Evolutionary conservation across 345 rosid species (phyloP).

Genomic region (Citrus sinensis): DNA sequence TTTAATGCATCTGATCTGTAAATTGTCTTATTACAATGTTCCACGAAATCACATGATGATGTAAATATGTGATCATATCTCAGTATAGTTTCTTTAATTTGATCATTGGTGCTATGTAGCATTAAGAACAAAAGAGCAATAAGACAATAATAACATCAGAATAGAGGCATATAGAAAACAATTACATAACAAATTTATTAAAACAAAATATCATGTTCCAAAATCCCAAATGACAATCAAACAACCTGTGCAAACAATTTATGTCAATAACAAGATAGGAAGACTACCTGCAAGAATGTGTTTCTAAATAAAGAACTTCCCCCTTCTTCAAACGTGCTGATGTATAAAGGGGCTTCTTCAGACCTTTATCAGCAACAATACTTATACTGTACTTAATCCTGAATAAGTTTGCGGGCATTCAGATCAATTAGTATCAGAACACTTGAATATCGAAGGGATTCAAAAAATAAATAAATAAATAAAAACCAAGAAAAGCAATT

Average conservation of each 20-base stretch:
- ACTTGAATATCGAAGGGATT: background rate
- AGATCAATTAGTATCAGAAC: conserved; percentile 1
- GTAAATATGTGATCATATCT: background rate
- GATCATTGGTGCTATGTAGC: background rate
- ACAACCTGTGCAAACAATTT: conserved; percentile 8
- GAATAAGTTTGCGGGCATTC: conserved; percentile 15
- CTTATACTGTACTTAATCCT: conserved; percentile 98
- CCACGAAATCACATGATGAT: background rate
- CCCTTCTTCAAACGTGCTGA: conserved; percentile 99
- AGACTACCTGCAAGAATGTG: conserved; percentile 92
- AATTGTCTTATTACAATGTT: background rate
- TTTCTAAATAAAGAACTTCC: conserved; percentile 90
- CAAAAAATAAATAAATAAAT: background rate
- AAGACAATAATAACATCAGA: background rate
- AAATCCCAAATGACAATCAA: background rate
- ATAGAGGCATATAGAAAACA: background rate
- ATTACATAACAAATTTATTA: background rate
- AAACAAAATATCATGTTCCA: background rate
- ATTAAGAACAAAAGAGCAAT: background rate
- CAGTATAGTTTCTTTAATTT: background rate
- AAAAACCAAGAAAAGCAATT: background rate
- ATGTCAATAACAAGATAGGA: background rate
- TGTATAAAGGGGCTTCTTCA: conserved; percentile 87
- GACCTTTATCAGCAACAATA: conserved; percentile 96
- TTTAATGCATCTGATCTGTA: background rate